phyloP scores from a whole-genome alignment of 2,329 filamentous ascomycete genomes.

The Aspergillus terreus region DNA sequence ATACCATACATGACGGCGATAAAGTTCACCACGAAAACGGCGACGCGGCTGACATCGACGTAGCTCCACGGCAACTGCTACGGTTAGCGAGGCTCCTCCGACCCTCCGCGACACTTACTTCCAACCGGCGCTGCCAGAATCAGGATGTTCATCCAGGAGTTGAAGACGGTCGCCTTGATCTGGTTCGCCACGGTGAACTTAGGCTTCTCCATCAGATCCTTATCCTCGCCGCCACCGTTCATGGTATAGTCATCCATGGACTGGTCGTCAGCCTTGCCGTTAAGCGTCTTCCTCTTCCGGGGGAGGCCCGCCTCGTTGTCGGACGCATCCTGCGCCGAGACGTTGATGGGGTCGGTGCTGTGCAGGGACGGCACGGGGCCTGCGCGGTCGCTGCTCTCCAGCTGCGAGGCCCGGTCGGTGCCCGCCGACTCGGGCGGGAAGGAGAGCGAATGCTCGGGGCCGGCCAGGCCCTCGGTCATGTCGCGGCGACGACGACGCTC shows the following conservation, averaged over 20 bases:
- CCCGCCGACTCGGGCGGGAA: slow-evolving; percentile 24
- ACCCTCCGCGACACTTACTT: slow-evolving; percentile 34
- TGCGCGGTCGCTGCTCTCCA: slow-evolving; percentile 11
- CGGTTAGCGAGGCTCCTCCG: slow-evolving; percentile 4
- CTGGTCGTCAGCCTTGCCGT: slow-evolving; percentile 15
- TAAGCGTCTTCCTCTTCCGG: slow-evolving; percentile 23
- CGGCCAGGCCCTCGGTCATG: slow-evolving; percentile 21
- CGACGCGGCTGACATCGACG: slow-evolving; percentile 55
- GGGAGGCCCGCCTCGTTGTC: slow-evolving; percentile 13
- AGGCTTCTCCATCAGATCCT: slow-evolving; percentile 21
- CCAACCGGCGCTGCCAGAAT: slow-evolving; percentile 75
- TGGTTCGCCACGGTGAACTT: slow-evolving; percentile 38
- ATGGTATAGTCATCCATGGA: slow-evolving; percentile 8
- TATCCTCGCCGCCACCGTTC: slow-evolving; percentile 6
- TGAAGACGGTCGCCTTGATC: slow-evolving; percentile 66
- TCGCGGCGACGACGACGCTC: slow-evolving; percentile 22
- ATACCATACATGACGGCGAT: slow-evolving; percentile 69
- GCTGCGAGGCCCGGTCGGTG: slow-evolving; percentile 14
- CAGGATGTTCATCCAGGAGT: slow-evolving; percentile 83
- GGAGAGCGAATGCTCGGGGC: slow-evolving; percentile 22
- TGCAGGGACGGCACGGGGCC: slow-evolving; percentile 22
- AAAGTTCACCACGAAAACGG: slow-evolving; percentile 85
- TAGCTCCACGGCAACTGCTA: slow-evolving; percentile 63
- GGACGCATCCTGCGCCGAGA: slow-evolving; percentile 15
- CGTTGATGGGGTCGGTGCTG: slow-evolving; percentile 31